Percentiles rank a stretch among this genome's conserved stretches.
phyloP scores from a whole-genome alignment of 1,284 basidiomycete genomes.

The Neonothopanus nambi region DNA sequence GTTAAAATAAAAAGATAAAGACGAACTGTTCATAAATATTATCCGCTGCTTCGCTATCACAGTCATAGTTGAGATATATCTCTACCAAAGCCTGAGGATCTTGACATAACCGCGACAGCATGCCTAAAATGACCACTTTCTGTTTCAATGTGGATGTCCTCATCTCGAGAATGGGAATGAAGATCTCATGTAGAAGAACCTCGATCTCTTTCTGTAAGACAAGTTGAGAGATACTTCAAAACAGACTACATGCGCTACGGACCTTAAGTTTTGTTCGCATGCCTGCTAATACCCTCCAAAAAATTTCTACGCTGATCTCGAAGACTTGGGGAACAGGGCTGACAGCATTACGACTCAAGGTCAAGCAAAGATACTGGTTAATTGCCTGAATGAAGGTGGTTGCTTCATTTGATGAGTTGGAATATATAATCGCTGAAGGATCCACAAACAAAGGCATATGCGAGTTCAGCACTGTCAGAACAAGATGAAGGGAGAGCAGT shows the following conservation, averaged over 20 bases:
- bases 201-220: conserved; percentile 92
- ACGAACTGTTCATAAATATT: conserved; percentile 94
- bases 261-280: conserved; percentile 97
- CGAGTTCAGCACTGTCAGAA: conserved; percentile 89
- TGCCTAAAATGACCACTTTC: conserved; percentile 87
- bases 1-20: conserved; percentile 7
- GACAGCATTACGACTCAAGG: conserved; percentile 93
- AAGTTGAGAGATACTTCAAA: conserved; percentile 13
- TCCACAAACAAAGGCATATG: conserved; percentile 90
- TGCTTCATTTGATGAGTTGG: conserved; percentile 81
- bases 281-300: conserved; percentile 92
- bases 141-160: conserved; percentile 93
- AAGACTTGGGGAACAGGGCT: conserved; percentile 96
- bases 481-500: conserved; percentile 88
- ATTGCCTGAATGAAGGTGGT: conserved; percentile 89
- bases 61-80: conserved; percentile 97
- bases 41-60: conserved; percentile 88
- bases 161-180: conserved; percentile 99
- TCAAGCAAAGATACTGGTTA: conserved; percentile 94
- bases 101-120: conserved; percentile 85
- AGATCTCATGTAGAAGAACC: conserved; percentile 97
- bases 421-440: conserved; percentile 84
- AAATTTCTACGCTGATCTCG: conserved; percentile 97
- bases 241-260: conserved; percentile 8
- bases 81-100: conserved; percentile 96